Evolutionary conservation across 352 stramenopile species (phyloP).

Genomic region (Globisporangium alternatum): DNA sequence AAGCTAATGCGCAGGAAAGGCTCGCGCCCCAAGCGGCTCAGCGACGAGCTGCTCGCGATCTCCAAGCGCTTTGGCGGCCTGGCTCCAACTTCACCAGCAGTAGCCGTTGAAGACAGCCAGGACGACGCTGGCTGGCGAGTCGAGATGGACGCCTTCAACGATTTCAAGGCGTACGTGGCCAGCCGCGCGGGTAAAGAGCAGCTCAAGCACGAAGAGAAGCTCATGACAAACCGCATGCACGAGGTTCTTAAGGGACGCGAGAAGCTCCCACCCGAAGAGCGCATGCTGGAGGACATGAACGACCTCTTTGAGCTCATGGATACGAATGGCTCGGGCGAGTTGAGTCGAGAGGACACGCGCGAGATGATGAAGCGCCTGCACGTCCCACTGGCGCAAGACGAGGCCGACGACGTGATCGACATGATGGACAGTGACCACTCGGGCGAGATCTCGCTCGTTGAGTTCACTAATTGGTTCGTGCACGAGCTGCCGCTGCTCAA

Average conservation of each 20-base stretch:
- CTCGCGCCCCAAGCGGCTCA: constrained; percentile 33
- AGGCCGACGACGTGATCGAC: constrained; percentile 60
- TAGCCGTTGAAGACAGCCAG: not conserved
- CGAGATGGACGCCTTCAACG: constrained; percentile 56
- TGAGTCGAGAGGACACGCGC: constrained; percentile 40
- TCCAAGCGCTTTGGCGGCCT: constrained; percentile 39
- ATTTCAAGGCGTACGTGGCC: constrained; percentile 49
- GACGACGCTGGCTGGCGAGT: constrained; percentile 27
- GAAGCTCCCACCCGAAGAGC: constrained; percentile 32
- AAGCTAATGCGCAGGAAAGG: constrained; percentile 41
- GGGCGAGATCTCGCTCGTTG: constrained; percentile 53
- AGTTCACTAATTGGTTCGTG: constrained; percentile 68
- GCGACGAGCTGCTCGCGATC: constrained; percentile 40
- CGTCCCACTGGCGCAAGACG: constrained; percentile 48
- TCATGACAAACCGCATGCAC: constrained; percentile 34
- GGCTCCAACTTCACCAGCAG: constrained; percentile 1
- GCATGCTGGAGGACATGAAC: constrained; percentile 47
- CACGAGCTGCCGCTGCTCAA: constrained; percentile 58
- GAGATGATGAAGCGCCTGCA: constrained; percentile 56
- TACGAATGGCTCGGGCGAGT: constrained; percentile 40
- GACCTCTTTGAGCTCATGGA: constrained; percentile 78
- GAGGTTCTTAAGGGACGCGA: constrained; percentile 41
- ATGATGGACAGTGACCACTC: constrained; percentile 84
- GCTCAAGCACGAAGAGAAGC: constrained; percentile 43
- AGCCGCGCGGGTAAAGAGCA: constrained; percentile 52